Evolutionary conservation across 129 eudicot species (phyloP).

Genomic region (Arctium minus): DNA sequence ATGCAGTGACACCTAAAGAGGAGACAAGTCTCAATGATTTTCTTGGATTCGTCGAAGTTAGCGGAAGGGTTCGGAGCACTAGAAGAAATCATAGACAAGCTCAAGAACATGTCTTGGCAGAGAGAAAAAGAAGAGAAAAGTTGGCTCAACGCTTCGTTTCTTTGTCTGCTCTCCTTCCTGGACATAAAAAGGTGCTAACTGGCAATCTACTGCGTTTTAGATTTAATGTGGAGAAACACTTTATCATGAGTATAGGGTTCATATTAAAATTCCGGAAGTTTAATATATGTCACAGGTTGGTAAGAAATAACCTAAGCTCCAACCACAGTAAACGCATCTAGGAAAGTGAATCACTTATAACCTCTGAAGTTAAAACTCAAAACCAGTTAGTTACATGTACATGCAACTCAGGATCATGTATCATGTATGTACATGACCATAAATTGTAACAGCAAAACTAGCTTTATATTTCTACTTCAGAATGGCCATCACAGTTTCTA

Average conservation of each 20-base stretch:
- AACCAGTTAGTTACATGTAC: not conserved
- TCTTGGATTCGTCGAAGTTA: slow-evolving; percentile 10
- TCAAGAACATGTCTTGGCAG: slow-evolving; percentile 26
- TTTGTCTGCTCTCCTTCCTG: slow-evolving; percentile 26
- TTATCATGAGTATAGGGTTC: not conserved
- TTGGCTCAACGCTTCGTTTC: slow-evolving; percentile 23
- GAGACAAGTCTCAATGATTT: slow-evolving; percentile 15
- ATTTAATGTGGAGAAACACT: not conserved
- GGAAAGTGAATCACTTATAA: not conserved
- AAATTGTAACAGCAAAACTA: not conserved
- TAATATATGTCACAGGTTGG: not conserved
- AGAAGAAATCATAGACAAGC: slow-evolving; percentile 30
- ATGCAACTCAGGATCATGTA: not conserved
- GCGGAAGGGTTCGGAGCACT: slow-evolving; percentile 7
- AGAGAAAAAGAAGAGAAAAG: slow-evolving; percentile 30
- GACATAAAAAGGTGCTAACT: slow-evolving; percentile 18
- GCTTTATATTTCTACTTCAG: not conserved
- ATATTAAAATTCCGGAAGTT: not conserved
- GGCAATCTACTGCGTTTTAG: not conserved
- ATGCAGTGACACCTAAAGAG: slow-evolving; percentile 7
- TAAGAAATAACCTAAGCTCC: not conserved
- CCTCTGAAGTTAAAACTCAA: not conserved
- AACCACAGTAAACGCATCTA: not conserved
- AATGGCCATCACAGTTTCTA: not conserved
- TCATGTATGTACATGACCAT: not conserved